Evolutionary conservation across 2,329 filamentous ascomycete species (phyloP).

Genomic region (Dissoconium aciculare): DNA sequence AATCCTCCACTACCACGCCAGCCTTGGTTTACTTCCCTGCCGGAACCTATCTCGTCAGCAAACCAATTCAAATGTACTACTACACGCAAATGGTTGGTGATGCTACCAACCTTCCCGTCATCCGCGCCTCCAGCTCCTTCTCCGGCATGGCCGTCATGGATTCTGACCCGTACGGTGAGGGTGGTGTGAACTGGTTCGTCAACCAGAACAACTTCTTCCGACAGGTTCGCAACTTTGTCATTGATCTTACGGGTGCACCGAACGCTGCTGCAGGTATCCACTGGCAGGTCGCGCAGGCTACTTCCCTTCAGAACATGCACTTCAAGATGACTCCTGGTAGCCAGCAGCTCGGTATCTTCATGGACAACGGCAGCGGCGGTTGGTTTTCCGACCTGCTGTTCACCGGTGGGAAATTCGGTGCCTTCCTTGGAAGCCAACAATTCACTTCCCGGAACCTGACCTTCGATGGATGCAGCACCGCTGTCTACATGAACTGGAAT

Average conservation of each 20-base stretch:
- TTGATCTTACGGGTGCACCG: conserved; percentile 31
- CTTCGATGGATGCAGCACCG: conserved; percentile 36
- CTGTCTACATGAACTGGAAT: conserved; percentile 41
- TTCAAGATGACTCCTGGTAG: conserved; percentile 40
- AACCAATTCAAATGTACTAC: conserved; percentile 71
- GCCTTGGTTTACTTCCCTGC: conserved; percentile 85
- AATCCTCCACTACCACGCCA: conserved; percentile 69
- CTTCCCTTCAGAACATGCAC: conserved; percentile 46
- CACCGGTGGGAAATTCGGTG: conserved; percentile 45
- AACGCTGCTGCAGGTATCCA: conserved; percentile 31
- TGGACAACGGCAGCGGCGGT: conserved; percentile 22
- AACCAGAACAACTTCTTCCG: conserved; percentile 44
- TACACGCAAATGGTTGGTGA: conserved; percentile 89
- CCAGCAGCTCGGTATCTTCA: conserved; percentile 32
- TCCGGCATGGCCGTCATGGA: conserved; percentile 79
- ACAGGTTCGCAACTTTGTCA: conserved; percentile 39
- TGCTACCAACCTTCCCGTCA: conserved; percentile 55
- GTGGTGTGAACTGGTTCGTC: conserved; percentile 36
- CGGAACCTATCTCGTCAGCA: conserved; percentile 69
- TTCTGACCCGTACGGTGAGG: conserved; percentile 62
- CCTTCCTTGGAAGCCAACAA: conserved; percentile 50
- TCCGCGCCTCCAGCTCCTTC: conserved; percentile 39
- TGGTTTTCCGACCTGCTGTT: conserved; percentile 46
- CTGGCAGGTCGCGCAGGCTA: conserved; percentile 42
- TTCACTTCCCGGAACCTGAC: conserved; percentile 38